Evolutionary conservation across 768 basidiomycete genomes (phyloP), one percentile per base, ranked within the genome.

Genomic region (Mycena haematopus): DNA sequence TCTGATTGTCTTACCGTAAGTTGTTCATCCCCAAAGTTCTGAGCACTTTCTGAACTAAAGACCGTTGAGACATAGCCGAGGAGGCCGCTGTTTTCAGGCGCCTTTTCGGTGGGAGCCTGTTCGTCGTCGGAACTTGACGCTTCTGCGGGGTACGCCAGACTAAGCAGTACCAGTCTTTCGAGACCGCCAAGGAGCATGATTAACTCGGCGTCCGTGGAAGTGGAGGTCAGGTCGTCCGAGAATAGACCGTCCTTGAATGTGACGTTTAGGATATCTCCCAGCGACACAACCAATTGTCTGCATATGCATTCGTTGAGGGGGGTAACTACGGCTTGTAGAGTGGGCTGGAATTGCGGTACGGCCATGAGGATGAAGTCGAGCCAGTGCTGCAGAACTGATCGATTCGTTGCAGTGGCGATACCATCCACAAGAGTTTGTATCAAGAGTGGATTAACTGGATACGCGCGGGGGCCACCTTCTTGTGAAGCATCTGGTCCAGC

Each of bases 281-380:
- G 72, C 19, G 84, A 79, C 7, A 72, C 70, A 17, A 82, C 80
- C 25, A 96, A 74, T 65, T 94, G 93, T 42, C 82, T 80, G 70
- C 91, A 90, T 62, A 96, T 72, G 68, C 92, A 91, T 62, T 93
- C 93, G 63, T 84, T 88, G 29, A 99, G 79, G 2, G 94, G 89
- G 3, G 84, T 77, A 24, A 96, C 79, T 36, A 89, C 82, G 11
- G 82, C 78, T 54, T 89, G 86, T 1, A 93, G 77, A 2, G 85
- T 79, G 21, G 88, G 87, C 60, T 91, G 90, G 71, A 95, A 92
- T 68, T 94, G 92, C 5, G 93, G 89, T 19, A 96, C 78, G 1
- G 94, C 92, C 88, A 93, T 92, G 56, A 96, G 83, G 62, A 98
- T 82, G 73, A 99, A 99, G 72, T 99, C 96, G 27, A 99, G 81